phyloP scores from a whole-genome alignment of 352 stramenopile genomes.

The Phytophthora parvispora region DNA sequence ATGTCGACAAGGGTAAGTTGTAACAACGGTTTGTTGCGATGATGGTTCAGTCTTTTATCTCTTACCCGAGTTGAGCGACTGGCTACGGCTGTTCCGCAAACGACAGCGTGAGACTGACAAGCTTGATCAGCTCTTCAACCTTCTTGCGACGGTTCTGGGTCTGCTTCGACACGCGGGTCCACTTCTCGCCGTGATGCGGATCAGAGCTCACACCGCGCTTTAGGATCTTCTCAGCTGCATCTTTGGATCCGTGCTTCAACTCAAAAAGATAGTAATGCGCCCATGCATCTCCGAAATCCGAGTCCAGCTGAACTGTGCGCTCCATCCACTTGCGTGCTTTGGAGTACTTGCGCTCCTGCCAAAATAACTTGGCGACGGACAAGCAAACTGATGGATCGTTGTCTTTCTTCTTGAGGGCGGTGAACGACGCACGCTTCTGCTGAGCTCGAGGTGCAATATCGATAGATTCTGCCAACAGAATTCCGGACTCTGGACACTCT shows the following conservation, averaged over 20 bases:
- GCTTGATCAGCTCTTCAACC: conserved; percentile 70
- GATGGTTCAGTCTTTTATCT: conserved; percentile 10
- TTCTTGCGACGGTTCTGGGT: conserved; percentile 93
- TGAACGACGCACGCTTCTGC: conserved; percentile 97
- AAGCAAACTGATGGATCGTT: conserved; percentile 98
- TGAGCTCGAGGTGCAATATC: conserved; percentile 94
- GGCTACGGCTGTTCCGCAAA: conserved; percentile 63
- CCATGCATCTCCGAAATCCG: conserved; percentile 98
- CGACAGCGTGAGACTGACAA: conserved; percentile 83
- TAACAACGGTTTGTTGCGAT: conserved; percentile 29
- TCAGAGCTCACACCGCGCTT: conserved; percentile 92
- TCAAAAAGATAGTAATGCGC: conserved; percentile 99
- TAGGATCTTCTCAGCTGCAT: conserved; percentile 88
- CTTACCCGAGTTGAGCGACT: conserved; percentile 31
- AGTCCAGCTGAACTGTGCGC: conserved; percentile 96
- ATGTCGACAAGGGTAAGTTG: conserved; percentile 29
- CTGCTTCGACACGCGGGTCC: conserved; percentile 94
- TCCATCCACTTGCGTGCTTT: conserved; percentile 99
- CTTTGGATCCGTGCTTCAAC: conserved; percentile 88
- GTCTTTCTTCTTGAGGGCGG: conserved; percentile 98
- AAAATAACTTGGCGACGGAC: conserved; percentile 98
- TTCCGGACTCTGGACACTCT: conserved; percentile 96
- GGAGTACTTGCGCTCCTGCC: conserved; percentile 94
- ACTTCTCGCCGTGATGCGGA: conserved; percentile 97
- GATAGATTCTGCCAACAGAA: conserved; percentile 98